Base-by-base conservation (phyloP, 352 stramenopile species). In the Phytopythium vexans region DNA sequence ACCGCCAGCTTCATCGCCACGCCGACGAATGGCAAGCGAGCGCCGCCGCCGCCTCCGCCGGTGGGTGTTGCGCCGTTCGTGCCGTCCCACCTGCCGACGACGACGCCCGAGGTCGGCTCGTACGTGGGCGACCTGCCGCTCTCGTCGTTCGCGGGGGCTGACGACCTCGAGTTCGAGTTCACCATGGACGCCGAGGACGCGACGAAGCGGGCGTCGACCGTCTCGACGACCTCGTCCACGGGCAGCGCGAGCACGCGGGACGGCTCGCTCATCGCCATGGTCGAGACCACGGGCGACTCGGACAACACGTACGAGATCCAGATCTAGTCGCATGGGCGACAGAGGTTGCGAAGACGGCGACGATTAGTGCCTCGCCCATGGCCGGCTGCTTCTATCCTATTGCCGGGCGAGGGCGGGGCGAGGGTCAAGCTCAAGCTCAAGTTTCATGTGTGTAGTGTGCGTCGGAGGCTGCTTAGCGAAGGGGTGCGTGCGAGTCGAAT, bases 241-340 rank as follows among this genome's bases (percentile, higher is more conserved):
- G 62, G 68, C 43, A 70, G 58, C 36, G 45, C 16, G 12, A 66
- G 66, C 34, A 63, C 41, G 36, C 66, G 70, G 33, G 49, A 58
- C 1, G 70, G 70, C 0, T 79, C 70, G 41, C 52, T 79, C 38
- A 79, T 79, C 48, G 63, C 59, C 9, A 41, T 75, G 14, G 67
- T 70, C 37, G 60, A 75, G 10, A 60, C 62, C 14, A 71, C 71
- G 54, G 58, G 60, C 42, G 58, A 27, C 21, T 27, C 21, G 21
- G 21, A 56, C 31, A 49, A 51, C 41, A 36, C 31, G 33, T 27
- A 58, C 34, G 52, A 58, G 52, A 58, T 58, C 52, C 33, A 48
- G 32, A 58, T 58, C 52, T 58, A 58, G 32, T 6, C 43, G 27
- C 4, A 14, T 21, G 16, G 16, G 16, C 4, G 14, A 14, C 31